Evolutionary conservation across 1,284 basidiomycete genomes (phyloP).

Genomic region (Tremellales sp.): DNA sequence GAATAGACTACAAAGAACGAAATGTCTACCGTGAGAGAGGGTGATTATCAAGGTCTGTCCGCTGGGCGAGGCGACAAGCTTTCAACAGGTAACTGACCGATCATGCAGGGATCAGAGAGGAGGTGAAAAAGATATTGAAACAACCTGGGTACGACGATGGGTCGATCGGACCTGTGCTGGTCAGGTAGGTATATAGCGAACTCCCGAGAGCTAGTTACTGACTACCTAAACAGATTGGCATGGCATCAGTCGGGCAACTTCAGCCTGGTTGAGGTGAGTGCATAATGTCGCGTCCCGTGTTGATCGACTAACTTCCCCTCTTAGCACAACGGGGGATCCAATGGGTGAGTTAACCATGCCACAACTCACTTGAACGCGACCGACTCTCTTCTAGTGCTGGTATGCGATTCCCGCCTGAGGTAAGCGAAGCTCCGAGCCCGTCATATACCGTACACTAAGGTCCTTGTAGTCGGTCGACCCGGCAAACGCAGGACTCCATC

Average conservation of each 20-base stretch:
- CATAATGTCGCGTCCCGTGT: neutral
- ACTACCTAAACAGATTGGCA: constrained; percentile 46
- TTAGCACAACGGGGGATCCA: constrained; percentile 53
- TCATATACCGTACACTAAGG: constrained; percentile 8
- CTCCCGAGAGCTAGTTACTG: neutral
- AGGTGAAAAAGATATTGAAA: constrained; percentile 45
- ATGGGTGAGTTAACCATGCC: constrained; percentile 42
- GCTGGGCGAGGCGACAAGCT: neutral
- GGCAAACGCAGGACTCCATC: constrained; percentile 51
- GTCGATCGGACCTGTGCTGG: constrained; percentile 45
- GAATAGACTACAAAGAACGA: neutral
- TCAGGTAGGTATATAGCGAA: constrained; percentile 27
- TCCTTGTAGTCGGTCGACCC: constrained; percentile 37
- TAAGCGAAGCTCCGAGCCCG: constrained; percentile 4
- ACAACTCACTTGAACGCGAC: constrained; percentile 5
- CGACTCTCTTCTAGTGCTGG: constrained; percentile 33
- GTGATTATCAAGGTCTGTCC: constrained; percentile 38
- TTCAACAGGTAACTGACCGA: neutral
- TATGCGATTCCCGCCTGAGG: constrained; percentile 52
- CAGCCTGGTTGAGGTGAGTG: constrained; percentile 37
- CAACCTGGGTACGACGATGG: constrained; percentile 50
- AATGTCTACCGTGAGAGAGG: constrained; percentile 35
- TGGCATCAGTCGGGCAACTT: constrained; percentile 55
- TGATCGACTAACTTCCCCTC: constrained; percentile 16
- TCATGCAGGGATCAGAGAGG: constrained; percentile 35